These are phyloP conservation scores for Galerina marginata DNA, from an alignment of 768 basidiomycete genomes.

Conservation along the genomic window DNA sequence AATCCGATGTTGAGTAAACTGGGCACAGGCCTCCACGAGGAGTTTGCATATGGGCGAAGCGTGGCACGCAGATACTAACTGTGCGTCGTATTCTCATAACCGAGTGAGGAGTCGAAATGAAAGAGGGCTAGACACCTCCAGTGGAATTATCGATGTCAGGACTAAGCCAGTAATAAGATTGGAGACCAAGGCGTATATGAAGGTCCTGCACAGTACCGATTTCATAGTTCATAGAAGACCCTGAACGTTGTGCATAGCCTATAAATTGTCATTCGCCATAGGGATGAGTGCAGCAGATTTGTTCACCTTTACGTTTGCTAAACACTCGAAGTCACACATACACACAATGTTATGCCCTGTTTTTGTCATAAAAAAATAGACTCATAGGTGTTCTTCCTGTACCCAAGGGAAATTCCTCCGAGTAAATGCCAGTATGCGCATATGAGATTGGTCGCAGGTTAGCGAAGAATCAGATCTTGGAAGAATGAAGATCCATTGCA, in stretches of 20 bases:
- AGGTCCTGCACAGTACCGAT: neutral
- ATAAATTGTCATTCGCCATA: constrained; percentile 22
- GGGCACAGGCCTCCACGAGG: neutral
- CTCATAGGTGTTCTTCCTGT: constrained; percentile 14
- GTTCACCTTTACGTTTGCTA: constrained; percentile 13
- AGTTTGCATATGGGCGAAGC: neutral
- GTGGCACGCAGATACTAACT: neutral
- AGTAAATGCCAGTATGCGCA: constrained; percentile 15
- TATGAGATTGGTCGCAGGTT: constrained; percentile 15
- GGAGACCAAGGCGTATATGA: neutral
- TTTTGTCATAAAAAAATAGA: constrained; percentile 8
- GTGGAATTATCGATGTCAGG: neutral
- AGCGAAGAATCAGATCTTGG: constrained; percentile 14
- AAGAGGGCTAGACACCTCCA: neutral
- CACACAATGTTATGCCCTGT: constrained; percentile 9
- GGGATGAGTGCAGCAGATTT: constrained; percentile 11
- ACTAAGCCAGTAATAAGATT: neutral
- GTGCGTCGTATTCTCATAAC: constrained; percentile 1
- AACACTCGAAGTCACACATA: constrained; percentile 7
- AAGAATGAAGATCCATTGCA: constrained; percentile 10
- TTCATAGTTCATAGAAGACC: neutral
- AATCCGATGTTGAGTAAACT: constrained; percentile 4
- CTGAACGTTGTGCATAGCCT: constrained; percentile 13
- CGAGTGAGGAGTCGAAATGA: neutral
- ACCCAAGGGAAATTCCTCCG: constrained; percentile 14